phyloP scores from a whole-genome alignment of 768 basidiomycete species.

The Calocybe cyanea region DNA sequence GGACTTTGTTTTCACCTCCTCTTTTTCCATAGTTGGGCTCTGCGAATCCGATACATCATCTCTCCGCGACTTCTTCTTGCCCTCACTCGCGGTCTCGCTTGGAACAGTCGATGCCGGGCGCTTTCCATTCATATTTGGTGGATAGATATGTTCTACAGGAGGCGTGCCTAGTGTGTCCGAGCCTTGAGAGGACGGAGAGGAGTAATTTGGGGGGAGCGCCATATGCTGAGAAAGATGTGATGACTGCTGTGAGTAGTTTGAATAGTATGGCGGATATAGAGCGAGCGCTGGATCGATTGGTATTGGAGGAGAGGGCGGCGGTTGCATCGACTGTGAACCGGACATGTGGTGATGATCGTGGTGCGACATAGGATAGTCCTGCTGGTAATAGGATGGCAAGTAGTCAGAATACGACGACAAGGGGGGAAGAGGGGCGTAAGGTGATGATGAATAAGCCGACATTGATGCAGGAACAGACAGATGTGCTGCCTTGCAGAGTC shows the following conservation, averaged over 20 bases:
- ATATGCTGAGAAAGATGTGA: conserved; percentile 53
- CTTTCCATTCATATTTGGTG: conserved; percentile 60
- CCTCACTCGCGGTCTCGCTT: conserved; percentile 32
- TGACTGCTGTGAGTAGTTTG: conserved; percentile 47
- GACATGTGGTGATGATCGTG: conserved; percentile 33
- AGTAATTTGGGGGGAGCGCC: conserved; percentile 53
- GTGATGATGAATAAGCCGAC: conserved; percentile 34
- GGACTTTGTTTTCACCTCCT: conserved; percentile 73
- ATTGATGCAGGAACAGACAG: conserved; percentile 20
- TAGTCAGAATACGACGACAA: conserved; percentile 25
- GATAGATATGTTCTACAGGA: conserved; percentile 58
- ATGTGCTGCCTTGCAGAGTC: neutral
- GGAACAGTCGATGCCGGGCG: conserved; percentile 54
- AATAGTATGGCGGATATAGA: conserved; percentile 65
- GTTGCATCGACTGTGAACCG: conserved; percentile 47
- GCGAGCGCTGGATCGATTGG: conserved; percentile 71
- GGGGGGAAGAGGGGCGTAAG: conserved; percentile 23
- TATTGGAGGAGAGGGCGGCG: conserved; percentile 49
- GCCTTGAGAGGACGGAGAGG: conserved; percentile 77
- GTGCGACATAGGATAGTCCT: conserved; percentile 39
- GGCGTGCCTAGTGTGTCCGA: conserved; percentile 76
- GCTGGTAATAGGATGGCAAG: conserved; percentile 29
- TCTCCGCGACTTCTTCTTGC: conserved; percentile 58
- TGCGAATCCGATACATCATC: conserved; percentile 54
- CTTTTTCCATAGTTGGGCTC: conserved; percentile 56